Conservation (phyloP, 2,329 filamentous ascomycete genomes). For the Apiospora hydei region DNA sequence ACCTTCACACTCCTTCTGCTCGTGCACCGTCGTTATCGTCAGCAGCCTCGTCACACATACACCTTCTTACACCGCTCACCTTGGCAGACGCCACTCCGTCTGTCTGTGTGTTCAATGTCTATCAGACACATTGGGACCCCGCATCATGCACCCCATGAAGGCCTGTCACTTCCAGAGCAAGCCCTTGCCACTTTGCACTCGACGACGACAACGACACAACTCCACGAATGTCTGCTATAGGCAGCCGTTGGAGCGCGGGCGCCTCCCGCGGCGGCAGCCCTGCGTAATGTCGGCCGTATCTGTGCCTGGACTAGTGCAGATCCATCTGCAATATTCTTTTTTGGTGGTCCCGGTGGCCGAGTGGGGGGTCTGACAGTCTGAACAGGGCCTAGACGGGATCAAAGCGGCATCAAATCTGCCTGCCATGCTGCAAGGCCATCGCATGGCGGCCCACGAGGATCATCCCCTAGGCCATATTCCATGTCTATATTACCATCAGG, state of each 20-base stretch:
- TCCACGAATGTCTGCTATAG: background rate
- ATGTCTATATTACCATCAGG: conserved; percentile 4
- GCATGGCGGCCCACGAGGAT: background rate
- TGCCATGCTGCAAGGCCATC: background rate
- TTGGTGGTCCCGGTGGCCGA: background rate
- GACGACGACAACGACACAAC: background rate
- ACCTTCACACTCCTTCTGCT: background rate
- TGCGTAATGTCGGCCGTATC: background rate
- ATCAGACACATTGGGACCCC: background rate
- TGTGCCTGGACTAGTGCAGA: background rate
- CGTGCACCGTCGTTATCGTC: background rate
- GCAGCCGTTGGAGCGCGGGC: background rate
- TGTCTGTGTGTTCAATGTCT: background rate
- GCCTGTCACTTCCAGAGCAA: background rate
- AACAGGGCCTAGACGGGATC: conserved; percentile 6
- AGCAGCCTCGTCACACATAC: background rate
- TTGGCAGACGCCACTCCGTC: background rate
- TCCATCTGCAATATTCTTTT: conserved; percentile 15
- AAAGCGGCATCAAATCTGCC: background rate
- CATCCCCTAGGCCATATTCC: background rate
- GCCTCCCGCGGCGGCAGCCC: background rate
- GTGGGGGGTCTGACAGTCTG: background rate
- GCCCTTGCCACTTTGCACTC: background rate
- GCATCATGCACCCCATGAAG: background rate
- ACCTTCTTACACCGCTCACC: background rate